A percentile compares a stretch with the other conserved stretches of the same genome.
These are phyloP conservation scores for Metschnikowia vanudenii DNA, from an alignment of 805 yeast genomes.

Conservation along the genomic window DNA sequence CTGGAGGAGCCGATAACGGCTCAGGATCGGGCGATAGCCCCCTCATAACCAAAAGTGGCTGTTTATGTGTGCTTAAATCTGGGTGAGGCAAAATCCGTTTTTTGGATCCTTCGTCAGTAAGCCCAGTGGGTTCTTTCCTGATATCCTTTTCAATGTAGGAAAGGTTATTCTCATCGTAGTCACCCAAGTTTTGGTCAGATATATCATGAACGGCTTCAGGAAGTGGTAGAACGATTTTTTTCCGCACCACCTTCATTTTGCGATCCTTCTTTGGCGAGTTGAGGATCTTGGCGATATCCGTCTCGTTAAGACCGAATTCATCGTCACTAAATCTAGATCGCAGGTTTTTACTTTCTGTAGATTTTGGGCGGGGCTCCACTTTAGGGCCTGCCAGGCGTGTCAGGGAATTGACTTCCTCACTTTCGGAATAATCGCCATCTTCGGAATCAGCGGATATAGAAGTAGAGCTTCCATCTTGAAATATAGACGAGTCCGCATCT, in stretches of 20 bases:
- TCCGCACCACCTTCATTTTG: constrained; percentile 19
- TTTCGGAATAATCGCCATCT: constrained; percentile 10
- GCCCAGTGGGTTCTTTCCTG: background rate
- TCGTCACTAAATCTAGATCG: constrained; percentile 18
- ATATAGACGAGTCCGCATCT: background rate
- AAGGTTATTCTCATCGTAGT: constrained; percentile 34
- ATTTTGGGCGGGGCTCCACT: background rate
- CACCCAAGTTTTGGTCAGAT: constrained; percentile 35
- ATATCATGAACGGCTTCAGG: constrained; percentile 24
- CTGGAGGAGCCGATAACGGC: background rate
- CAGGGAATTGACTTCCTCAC: constrained; percentile 1
- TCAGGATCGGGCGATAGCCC: background rate
- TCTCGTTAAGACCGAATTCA: constrained; percentile 20
- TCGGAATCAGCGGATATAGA: constrained; percentile 2
- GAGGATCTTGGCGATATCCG: constrained; percentile 19
- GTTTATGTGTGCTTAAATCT: background rate
- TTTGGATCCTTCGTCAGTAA: background rate
- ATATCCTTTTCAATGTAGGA: constrained; percentile 25
- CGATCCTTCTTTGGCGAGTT: constrained; percentile 25
- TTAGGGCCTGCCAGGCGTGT: background rate
- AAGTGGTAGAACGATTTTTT: constrained; percentile 7
- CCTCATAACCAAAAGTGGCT: background rate
- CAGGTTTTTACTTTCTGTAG: background rate
- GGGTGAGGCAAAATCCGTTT: background rate
- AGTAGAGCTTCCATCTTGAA: background rate